phyloP scores from a whole-genome alignment of 176 grass and related monocot genomes.

The Zea mays region Zm-B73-REFERENCE-NAM-5.0 NC_050104.1:128678001-128678500 shows the following conservation, averaged over 20 bases:
- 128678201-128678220: slow-evolving; percentile 72
- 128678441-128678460: slow-evolving; percentile 92
- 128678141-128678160: slow-evolving; percentile 86
- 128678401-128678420: slow-evolving; percentile 86
- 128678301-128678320: slow-evolving; percentile 88
- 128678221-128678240: slow-evolving; percentile 53
- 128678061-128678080: slow-evolving; percentile 94
- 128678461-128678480: slow-evolving; percentile 94
- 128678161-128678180: slow-evolving; percentile 95
- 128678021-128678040: slow-evolving; percentile 97
- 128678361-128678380: slow-evolving; percentile 92
- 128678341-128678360: slow-evolving; percentile 85
- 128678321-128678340: slow-evolving; percentile 86
- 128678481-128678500: slow-evolving; percentile 96
- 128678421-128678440: slow-evolving; percentile 99
- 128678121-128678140: slow-evolving; percentile 97
- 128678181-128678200: slow-evolving; percentile 67
- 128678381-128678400: slow-evolving; percentile 78
- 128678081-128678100: slow-evolving; percentile 88
- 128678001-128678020: slow-evolving; percentile 98
- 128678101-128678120: slow-evolving; percentile 98
- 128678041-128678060: slow-evolving; percentile 96
- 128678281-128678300: slow-evolving; percentile 67
- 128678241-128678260: slow-evolving; percentile 54
- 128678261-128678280: slow-evolving; percentile 55